phyloP scores from a whole-genome alignment of 2,329 filamentous ascomycete genomes.

The Coniochaeta pulveracea region DNA sequence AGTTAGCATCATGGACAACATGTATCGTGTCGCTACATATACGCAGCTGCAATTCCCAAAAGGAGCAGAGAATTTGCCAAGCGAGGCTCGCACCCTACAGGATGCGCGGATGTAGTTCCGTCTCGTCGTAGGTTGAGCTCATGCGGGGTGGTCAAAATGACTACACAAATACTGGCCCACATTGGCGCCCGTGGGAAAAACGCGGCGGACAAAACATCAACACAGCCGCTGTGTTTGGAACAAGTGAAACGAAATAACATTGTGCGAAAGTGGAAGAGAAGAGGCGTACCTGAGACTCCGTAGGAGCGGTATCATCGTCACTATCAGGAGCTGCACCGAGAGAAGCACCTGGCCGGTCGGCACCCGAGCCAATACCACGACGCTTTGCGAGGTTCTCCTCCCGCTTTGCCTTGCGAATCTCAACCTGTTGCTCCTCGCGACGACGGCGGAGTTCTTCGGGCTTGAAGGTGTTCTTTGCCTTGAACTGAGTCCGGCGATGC shows the following conservation, averaged over 20 bases:
- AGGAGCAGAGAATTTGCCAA: too few relatives aligned
- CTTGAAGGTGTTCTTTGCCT: slow-evolving; percentile 99
- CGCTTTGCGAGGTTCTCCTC: slow-evolving; percentile 99
- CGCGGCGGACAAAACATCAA: too few relatives aligned
- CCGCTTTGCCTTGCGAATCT: slow-evolving; percentile 96
- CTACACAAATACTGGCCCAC: too few relatives aligned
- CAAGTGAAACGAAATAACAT: too few relatives aligned
- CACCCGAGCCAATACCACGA: slow-evolving; percentile 79
- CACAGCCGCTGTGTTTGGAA: too few relatives aligned
- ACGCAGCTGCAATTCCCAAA: too few relatives aligned
- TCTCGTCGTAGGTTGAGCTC: too few relatives aligned
- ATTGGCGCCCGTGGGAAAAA: too few relatives aligned
- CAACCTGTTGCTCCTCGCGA: slow-evolving; percentile 97
- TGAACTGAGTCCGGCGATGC: slow-evolving; percentile 98
- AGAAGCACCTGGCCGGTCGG: slow-evolving; percentile 68
- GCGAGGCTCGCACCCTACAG: too few relatives aligned
- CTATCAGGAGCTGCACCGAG: slow-evolving; percentile 87
- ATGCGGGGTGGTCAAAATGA: too few relatives aligned
- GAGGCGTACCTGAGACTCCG: slow-evolving; percentile 78
- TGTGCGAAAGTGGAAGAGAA: slow-evolving; percentile 8
- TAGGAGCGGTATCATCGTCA: slow-evolving; percentile 91
- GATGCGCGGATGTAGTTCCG: too few relatives aligned
- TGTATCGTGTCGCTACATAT: neutral
- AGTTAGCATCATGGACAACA: slow-evolving; percentile 17
- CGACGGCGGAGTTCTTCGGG: slow-evolving; percentile 96